Conservation (phyloP, 192 early-diverging fungal genomes). For the Kappamyces sp. region DNA sequence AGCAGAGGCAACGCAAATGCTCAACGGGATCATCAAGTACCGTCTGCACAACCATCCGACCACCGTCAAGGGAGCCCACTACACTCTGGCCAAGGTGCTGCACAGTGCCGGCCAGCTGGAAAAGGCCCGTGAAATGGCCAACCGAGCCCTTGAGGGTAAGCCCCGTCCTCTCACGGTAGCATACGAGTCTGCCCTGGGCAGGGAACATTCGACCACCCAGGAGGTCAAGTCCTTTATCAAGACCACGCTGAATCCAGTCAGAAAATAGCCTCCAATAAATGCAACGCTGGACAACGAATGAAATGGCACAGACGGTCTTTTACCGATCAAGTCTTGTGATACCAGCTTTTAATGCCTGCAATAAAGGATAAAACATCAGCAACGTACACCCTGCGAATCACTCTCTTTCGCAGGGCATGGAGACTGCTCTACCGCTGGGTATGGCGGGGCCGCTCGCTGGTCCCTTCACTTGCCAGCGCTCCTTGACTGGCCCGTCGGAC, state of each 20-base stretch:
- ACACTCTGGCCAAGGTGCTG: conserved; percentile 29
- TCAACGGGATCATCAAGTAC: conserved; percentile 30
- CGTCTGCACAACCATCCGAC: conserved; percentile 9
- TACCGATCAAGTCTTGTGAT: no score
- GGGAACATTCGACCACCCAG: conserved; percentile 39
- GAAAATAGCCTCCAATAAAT: no score
- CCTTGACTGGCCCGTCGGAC: no score
- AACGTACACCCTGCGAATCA: no score
- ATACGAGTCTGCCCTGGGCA: conserved; percentile 35
- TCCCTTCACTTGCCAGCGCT: no score
- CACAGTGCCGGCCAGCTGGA: conserved; percentile 22
- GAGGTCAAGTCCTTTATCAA: conserved; percentile 39
- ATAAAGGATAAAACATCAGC: no score
- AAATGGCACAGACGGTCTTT: no score
- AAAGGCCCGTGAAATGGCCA: conserved; percentile 27
- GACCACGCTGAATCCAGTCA: not conserved
- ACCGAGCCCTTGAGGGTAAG: conserved; percentile 36
- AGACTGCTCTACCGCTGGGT: no score
- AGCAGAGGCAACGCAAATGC: conserved; percentile 46
- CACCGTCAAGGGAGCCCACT: conserved; percentile 19
- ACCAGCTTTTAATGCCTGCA: no score
- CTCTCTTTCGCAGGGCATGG: no score
- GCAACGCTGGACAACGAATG: no score
- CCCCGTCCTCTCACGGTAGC: conserved; percentile 15
- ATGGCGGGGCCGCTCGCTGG: no score